Conservation (phyloP, 2,329 filamentous ascomycete genomes). For the Trichoderma endophyticum region DNA sequence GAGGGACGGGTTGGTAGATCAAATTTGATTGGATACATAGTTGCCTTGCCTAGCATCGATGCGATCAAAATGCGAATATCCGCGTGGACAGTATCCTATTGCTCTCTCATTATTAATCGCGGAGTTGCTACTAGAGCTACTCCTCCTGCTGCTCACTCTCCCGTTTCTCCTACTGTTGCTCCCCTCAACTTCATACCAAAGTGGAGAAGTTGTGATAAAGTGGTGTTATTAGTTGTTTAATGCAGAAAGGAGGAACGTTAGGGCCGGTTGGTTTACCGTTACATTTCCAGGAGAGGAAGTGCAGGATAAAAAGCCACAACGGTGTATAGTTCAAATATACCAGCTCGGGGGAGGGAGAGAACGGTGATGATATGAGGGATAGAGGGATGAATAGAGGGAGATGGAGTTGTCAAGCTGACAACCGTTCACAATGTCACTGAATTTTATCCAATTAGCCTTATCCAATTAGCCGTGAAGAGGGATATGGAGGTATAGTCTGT, state of each 20-base stretch:
- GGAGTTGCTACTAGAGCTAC: background rate
- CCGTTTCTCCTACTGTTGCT: conserved; percentile 4
- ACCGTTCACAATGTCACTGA: background rate
- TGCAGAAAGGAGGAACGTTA: background rate
- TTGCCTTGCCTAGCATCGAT: background rate
- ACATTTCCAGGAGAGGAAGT: conserved; percentile 20
- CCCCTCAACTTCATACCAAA: conserved; percentile 1
- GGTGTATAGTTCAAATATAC: background rate
- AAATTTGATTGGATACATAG: background rate
- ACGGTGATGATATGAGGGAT: background rate
- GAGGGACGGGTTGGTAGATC: background rate
- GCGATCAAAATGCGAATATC: background rate
- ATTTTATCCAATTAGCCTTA: background rate
- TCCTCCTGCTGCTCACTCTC: background rate
- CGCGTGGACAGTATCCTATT: conserved; percentile 1
- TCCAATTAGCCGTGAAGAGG: background rate
- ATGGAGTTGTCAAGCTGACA: background rate
- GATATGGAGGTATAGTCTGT: background rate
- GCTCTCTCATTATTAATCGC: background rate
- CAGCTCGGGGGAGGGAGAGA: background rate
- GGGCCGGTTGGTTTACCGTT: conserved; percentile 6
- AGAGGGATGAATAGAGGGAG: conserved; percentile 11
- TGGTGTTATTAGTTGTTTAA: background rate
- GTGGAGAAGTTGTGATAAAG: conserved; percentile 14
- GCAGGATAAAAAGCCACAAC: background rate